Evolutionary conservation across 805 yeast species (phyloP), one percentile per base, ranked within the genome.

Genomic region (Tetrapisispora arboricola): DNA sequence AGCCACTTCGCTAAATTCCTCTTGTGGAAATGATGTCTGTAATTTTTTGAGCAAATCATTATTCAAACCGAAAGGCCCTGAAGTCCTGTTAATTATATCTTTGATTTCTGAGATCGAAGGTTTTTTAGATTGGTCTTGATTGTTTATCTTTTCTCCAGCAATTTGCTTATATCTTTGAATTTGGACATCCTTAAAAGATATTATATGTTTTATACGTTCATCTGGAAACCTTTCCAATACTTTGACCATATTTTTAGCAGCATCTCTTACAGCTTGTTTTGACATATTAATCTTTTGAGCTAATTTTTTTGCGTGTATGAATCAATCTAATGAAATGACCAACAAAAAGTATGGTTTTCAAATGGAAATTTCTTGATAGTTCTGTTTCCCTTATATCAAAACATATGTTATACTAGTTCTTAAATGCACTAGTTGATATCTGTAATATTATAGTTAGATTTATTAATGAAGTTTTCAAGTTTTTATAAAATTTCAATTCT

Each of bases 151-250:
- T 12, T 73, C 42, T 3, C 76, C 76, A 3, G 78, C 78, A 12
- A 75, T 58, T 16, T 67, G 64, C 51, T 71, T 67, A 44, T 71
- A 75, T 56, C 80, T 65, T 44, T 72, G 72, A 29, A 81, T 63
- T 58, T 83, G 92, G 0, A 72, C 57, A 35, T 75, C 78, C 53
- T 78, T 83, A 64, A 83, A 80, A 6, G 85, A 78, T 0, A 83
- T 76, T 45, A 77, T 68, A 55, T 80, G 85, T 49, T 72, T 72
- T 39, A 84, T 68, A 45, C 78, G 71, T 50, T 83, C 92, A 44
- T 73, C 69, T 13, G 94, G 94, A 32, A 81, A 67, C 18, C 71
- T 71, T 48, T 78, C 79, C 37, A 83, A 60, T 11, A 78, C 62
- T 26, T 68, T 66, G 24, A 82, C 72, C 37, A 83, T 70, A 47